phyloP scores from a whole-genome alignment of 1,284 basidiomycete genomes.

The Marasmius sp. region DNA sequence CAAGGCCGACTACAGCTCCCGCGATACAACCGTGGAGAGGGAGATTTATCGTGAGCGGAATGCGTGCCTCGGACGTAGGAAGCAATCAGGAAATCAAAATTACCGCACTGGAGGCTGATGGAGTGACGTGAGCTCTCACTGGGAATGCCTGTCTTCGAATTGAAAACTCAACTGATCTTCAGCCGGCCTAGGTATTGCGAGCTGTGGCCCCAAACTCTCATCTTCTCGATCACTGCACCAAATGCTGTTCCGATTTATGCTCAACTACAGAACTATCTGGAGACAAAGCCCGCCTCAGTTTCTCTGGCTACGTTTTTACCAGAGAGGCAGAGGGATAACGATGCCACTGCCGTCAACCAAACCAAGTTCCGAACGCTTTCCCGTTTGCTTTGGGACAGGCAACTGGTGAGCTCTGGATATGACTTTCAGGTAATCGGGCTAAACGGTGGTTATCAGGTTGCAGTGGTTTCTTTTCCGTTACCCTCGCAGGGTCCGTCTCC shows the following conservation, averaged over 20 bases:
- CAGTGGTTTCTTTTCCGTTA: conserved; percentile 41
- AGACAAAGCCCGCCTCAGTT: conserved; percentile 36
- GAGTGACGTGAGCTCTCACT: conserved; percentile 52
- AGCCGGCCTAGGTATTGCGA: conserved; percentile 15
- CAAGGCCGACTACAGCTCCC: conserved; percentile 1
- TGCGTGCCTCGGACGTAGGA: conserved; percentile 42
- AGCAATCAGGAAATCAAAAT: conserved; percentile 52
- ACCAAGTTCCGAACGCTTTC: conserved; percentile 54
- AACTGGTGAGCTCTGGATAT: conserved; percentile 41
- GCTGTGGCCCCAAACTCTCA: conserved; percentile 30
- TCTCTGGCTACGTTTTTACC: conserved; percentile 61
- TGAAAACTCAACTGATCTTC: conserved; percentile 5
- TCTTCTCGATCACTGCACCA: conserved; percentile 17
- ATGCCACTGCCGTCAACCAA: conserved; percentile 48
- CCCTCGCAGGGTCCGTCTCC: conserved; percentile 1
- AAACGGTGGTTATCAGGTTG: conserved; percentile 40
- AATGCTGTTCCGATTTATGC: conserved; percentile 13
- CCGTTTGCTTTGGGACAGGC: conserved; percentile 47
- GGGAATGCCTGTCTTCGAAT: not conserved
- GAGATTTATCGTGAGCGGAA: conserved; percentile 45
- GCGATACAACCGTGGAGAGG: conserved; percentile 51
- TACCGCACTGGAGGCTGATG: conserved; percentile 65
- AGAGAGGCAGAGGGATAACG: conserved; percentile 50
- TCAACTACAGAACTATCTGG: conserved; percentile 12
- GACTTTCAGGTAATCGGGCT: not conserved